phyloP scores from a whole-genome alignment of 2,329 filamentous ascomycete species.

The Sarocladium kiliense region DNA sequence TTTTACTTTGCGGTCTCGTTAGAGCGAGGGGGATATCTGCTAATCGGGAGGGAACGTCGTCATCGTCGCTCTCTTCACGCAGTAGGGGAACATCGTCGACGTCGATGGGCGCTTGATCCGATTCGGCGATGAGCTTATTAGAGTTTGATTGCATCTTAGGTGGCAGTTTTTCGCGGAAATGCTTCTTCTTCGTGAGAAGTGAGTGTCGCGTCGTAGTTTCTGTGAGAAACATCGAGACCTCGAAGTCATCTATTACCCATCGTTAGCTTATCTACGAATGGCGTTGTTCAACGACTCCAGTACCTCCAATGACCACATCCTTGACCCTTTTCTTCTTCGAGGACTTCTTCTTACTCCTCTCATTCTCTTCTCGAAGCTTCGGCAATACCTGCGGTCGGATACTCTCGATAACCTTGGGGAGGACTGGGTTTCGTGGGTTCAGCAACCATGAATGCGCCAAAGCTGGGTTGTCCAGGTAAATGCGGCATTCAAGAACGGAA shows the following conservation, averaged over 20 bases:
- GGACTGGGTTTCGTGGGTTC: slow-evolving; percentile 66
- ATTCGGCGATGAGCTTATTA: slow-evolving; percentile 52
- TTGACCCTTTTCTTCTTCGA: slow-evolving; percentile 74
- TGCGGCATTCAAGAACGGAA: slow-evolving; percentile 92
- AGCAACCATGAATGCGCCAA: slow-evolving; percentile 81
- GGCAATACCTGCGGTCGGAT: slow-evolving; percentile 83
- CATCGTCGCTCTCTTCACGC: slow-evolving; percentile 43
- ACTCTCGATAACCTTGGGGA: slow-evolving; percentile 78
- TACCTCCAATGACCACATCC: slow-evolving; percentile 79
- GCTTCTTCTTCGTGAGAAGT: slow-evolving; percentile 79
- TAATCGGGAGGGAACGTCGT: slow-evolving; percentile 21
- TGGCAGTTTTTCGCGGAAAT: slow-evolving; percentile 56
- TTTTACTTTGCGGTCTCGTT: slow-evolving; percentile 15
- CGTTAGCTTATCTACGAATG: background rate
- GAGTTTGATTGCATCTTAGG: slow-evolving; percentile 56
- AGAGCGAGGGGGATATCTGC: slow-evolving; percentile 28
- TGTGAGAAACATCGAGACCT: slow-evolving; percentile 89
- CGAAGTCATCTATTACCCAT: slow-evolving; percentile 68
- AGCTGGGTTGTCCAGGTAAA: slow-evolving; percentile 89
- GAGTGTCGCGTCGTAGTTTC: slow-evolving; percentile 82
- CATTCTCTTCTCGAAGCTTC: slow-evolving; percentile 84
- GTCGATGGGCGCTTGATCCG: slow-evolving; percentile 48
- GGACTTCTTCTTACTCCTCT: slow-evolving; percentile 50
- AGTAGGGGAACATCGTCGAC: slow-evolving; percentile 32
- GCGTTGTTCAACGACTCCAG: background rate